Base-by-base conservation (phyloP, 495 filamentous ascomycete species). In the Friedmanniomyces endolithicus region DNA sequence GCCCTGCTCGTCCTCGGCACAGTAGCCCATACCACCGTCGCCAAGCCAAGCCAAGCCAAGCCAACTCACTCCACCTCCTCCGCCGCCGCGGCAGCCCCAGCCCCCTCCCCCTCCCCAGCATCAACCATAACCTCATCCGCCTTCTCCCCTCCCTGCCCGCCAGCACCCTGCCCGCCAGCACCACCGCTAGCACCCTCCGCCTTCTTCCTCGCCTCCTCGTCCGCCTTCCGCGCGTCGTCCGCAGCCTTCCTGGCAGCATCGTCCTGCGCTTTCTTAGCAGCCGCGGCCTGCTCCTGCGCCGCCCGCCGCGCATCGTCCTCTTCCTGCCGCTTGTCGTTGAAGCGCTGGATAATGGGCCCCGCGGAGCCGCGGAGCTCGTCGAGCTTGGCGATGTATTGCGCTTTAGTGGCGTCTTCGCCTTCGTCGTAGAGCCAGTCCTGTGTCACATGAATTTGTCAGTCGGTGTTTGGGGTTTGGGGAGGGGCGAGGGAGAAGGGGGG, bases 371-470 rank as follows among this genome's bases (percentile, higher is more conserved):
- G 86, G 70, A 99, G 88, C 68, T 99, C 92, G 55, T 97, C 90
- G 70, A 90, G 85, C 79, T 96, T 97, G 65, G 86, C 77, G 48
- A 89, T 76, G 72, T 99, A 99, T 58, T 89, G 73, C 37, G 85
- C 87, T 77, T 95, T 95, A 64, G 87, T 90, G 65, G 90, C 79
- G 68, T 97, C 92, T 55, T 96, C 90, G 61, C 92, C 92, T 25
- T 97, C 92, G 61, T 95, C 89, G 72, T 98, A 97, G 51, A 99
- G 81, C 92, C 92, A 99, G 62, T 97, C 89, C 90, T 97, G 61
- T 20, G 16, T 41, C 39, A 41, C 16, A 31, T 31, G 27, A n/a
- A n/a, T n/a, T n/a, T n/a, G 27, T 31, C 27, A 31, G 27, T 31
- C 4, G 9, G 27, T 3, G 9, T 4, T 31, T 3, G 27, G 9